These are phyloP conservation scores for Vigna radiata DNA, from an alignment of 306 rosid genomes.

Conservation along the genomic window DNA sequence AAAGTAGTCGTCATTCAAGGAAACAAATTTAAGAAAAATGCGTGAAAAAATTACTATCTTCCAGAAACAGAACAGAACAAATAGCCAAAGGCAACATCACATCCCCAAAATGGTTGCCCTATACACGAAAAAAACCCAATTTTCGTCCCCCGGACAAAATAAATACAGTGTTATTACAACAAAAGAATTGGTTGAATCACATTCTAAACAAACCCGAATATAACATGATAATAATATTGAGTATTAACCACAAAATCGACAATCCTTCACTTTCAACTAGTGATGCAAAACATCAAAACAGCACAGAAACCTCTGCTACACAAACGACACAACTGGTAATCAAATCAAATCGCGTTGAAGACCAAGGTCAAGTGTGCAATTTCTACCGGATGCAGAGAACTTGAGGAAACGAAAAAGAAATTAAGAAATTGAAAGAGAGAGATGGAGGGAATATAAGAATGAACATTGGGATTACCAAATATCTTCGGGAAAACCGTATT, in stretches of 20 bases:
- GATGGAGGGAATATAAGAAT: too few relatives aligned
- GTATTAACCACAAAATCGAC: neutral
- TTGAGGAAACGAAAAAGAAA: slow-evolving; percentile 3
- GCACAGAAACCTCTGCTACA: neutral
- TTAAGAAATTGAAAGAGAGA: neutral
- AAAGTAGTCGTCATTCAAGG: slow-evolving; percentile 10
- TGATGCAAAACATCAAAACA: neutral
- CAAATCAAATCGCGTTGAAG: neutral
- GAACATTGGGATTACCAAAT: slow-evolving; percentile 60
- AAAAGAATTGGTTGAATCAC: slow-evolving; percentile 19
- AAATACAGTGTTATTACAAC: neutral
- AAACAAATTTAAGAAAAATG: neutral
- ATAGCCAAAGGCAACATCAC: neutral
- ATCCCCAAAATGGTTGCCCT: neutral
- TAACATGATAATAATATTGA: neutral
- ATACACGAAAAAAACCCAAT: slow-evolving; percentile 5
- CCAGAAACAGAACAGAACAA: slow-evolving; percentile 3
- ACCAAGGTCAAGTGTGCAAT: neutral
- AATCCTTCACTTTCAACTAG: neutral
- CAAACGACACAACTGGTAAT: neutral
- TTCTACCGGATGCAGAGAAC: neutral
- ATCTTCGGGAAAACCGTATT: slow-evolving; percentile 91
- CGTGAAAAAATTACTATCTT: neutral
- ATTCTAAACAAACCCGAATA: slow-evolving; percentile 5
- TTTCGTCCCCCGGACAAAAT: neutral